A percentile compares a stretch with the other conserved stretches of the same genome.
phyloP scores from a whole-genome alignment of 106 monocot genomes.

The Alisma plantagoaquatica region DNA sequence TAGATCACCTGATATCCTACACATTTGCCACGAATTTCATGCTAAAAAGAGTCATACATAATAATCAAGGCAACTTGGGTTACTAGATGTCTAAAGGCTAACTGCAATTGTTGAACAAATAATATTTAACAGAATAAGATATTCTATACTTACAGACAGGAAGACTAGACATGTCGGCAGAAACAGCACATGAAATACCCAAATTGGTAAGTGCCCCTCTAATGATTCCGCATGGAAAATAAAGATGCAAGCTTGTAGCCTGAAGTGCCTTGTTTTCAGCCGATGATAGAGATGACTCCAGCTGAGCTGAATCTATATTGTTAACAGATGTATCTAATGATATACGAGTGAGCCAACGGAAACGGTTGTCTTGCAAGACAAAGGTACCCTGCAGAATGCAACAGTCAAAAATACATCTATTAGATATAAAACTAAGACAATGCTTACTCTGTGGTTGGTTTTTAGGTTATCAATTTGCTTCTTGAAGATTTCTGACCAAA shows the following conservation, averaged over 20 bases:
- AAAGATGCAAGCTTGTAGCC: constrained; percentile 70
- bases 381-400: constrained; percentile 65
- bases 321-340: constrained; percentile 44
- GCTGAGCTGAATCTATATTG: constrained; percentile 21
- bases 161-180: constrained; percentile 82
- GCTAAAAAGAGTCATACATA: too few relatives aligned
- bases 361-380: constrained; percentile 90
- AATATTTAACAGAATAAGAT: too few relatives aligned
- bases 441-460: constrained; percentile 80
- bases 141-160: constrained; percentile 86
- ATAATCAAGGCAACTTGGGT: too few relatives aligned
- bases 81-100: too few relatives aligned
- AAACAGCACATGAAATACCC: constrained; percentile 87
- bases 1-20: too few relatives aligned
- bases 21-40: too few relatives aligned
- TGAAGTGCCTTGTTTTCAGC: constrained; percentile 35
- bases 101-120: too few relatives aligned
- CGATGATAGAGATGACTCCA: constrained; percentile 19
- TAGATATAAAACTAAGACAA: background rate
- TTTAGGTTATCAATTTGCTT: constrained; percentile 98
- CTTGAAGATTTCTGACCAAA: constrained; percentile 93
- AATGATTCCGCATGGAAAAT: constrained; percentile 95
- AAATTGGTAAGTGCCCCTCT: constrained; percentile 86
- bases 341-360: constrained; percentile 79
- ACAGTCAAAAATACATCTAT: background rate